Evolutionary conservation across 2,329 filamentous ascomycete species (phyloP).

Genomic region (Sarocladium brachiariae): DNA sequence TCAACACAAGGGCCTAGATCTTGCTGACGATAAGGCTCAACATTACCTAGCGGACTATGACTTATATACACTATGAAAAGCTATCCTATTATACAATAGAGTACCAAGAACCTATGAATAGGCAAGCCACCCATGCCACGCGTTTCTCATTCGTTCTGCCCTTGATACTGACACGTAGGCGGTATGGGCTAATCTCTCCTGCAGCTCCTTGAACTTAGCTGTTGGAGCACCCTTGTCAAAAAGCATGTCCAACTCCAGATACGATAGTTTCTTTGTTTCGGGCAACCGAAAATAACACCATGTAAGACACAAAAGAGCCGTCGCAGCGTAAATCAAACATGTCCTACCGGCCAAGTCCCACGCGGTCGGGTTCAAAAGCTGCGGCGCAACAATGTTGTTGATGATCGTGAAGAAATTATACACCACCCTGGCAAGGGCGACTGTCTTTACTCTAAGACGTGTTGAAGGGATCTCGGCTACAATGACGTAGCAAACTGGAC

Average conservation of each 20-base stretch:
- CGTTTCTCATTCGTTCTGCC: too few species aligned
- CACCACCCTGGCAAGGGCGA: constrained; percentile 14
- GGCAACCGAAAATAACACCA: constrained; percentile 19
- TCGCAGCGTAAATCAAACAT: constrained; percentile 24
- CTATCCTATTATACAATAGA: too few species aligned
- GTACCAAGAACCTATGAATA: too few species aligned
- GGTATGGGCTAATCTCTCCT: too few species aligned
- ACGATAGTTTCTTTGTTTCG: constrained; percentile 19
- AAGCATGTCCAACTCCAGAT: constrained; percentile 18
- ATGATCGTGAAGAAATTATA: constrained; percentile 16
- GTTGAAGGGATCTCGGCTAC: constrained; percentile 32
- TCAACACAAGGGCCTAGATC: too few species aligned
- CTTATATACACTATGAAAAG: too few species aligned
- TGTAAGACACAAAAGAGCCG: constrained; percentile 11
- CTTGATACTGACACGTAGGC: too few species aligned
- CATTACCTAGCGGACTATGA: too few species aligned
- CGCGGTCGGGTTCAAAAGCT: constrained; percentile 25
- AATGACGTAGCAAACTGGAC: constrained; percentile 35
- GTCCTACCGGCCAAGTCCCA: constrained; percentile 26
- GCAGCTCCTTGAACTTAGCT: constrained; percentile 15
- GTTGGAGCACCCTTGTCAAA: constrained; percentile 13
- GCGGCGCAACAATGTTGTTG: constrained; percentile 21
- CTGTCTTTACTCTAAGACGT: constrained; percentile 24
- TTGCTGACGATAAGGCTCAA: too few species aligned
- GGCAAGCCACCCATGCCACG: too few species aligned